These are phyloP conservation scores for Suillus subaureus DNA, from an alignment of 768 basidiomycete genomes.

Conservation along the genomic window DNA sequence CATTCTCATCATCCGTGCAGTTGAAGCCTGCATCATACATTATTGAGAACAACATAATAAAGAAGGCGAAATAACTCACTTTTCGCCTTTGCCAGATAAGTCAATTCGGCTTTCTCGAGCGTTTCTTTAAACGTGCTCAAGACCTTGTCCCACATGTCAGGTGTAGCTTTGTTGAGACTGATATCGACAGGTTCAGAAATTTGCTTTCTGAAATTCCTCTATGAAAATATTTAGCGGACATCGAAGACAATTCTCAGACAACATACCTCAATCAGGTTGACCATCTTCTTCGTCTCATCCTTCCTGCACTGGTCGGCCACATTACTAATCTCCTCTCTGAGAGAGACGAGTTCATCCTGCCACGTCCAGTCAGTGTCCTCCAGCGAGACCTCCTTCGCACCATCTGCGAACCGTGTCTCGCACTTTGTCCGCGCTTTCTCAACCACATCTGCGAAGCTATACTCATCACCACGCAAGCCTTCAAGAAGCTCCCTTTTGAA, in stretches of 20 bases:
- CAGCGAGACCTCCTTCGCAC: slow-evolving; percentile 70
- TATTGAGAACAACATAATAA: background rate
- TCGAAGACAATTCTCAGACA: background rate
- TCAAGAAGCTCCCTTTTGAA: slow-evolving; percentile 82
- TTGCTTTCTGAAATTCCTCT: slow-evolving; percentile 90
- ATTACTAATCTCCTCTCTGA: slow-evolving; percentile 77
- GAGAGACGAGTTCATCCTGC: slow-evolving; percentile 75
- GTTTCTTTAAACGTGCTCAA: slow-evolving; percentile 71
- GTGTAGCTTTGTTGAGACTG: slow-evolving; percentile 71
- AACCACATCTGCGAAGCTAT: slow-evolving; percentile 89
- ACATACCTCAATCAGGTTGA: slow-evolving; percentile 89
- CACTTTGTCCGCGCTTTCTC: slow-evolving; percentile 58
- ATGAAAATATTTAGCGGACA: slow-evolving; percentile 10
- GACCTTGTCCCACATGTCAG: slow-evolving; percentile 92
- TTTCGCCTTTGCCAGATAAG: slow-evolving; percentile 87
- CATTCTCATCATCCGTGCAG: slow-evolving; percentile 92
- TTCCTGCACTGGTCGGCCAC: slow-evolving; percentile 90
- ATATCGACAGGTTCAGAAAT: slow-evolving; percentile 93
- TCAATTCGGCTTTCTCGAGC: slow-evolving; percentile 70
- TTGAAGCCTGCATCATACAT: slow-evolving; percentile 71
- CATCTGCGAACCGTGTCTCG: slow-evolving; percentile 63
- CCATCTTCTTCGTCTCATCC: slow-evolving; percentile 99
- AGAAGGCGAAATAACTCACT: slow-evolving; percentile 50
- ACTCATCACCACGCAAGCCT: slow-evolving; percentile 76
- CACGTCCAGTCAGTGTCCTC: slow-evolving; percentile 79